A percentile compares a stretch with the other conserved stretches of the same genome.
These are phyloP conservation scores for Cladosporium sp. DNA, from an alignment of 2,329 filamentous ascomycete genomes.

Conservation along the genomic window DNA sequence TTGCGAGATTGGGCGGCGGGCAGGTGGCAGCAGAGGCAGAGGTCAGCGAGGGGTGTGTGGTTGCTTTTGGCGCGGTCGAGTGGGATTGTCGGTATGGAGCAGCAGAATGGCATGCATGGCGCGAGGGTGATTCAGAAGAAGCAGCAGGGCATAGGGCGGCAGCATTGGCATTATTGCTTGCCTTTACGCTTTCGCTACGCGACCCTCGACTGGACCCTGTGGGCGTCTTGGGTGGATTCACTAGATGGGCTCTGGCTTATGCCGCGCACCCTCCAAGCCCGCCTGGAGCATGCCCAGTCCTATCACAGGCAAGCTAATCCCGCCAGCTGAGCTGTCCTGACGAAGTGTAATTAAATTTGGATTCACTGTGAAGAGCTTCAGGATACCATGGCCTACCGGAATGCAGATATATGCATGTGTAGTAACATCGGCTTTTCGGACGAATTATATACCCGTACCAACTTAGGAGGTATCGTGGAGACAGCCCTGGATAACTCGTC, in stretches of 20 bases:
- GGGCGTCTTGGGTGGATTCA: background rate
- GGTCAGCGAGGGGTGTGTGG: slow-evolving; percentile 4
- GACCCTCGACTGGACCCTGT: slow-evolving; percentile 14
- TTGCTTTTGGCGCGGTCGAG: slow-evolving; percentile 13
- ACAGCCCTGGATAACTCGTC: background rate
- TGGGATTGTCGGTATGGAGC: background rate
- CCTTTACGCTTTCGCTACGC: slow-evolving; percentile 4
- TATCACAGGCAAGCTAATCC: background rate
- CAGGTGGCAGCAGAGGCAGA: background rate
- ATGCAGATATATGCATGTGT: background rate
- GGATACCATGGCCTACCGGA: background rate
- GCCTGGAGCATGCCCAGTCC: background rate
- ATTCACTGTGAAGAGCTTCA: background rate
- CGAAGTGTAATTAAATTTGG: background rate
- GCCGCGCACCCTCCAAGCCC: background rate
- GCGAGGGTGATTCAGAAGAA: background rate
- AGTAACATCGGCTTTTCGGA: background rate
- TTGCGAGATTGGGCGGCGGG: background rate
- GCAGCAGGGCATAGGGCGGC: background rate
- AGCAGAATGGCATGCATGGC: background rate
- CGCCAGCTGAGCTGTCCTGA: background rate
- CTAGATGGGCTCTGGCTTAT: background rate
- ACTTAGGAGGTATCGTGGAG: background rate
- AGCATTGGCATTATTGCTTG: slow-evolving; percentile 17
- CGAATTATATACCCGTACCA: background rate